Conservation (phyloP, 2,329 filamentous ascomycete species). For the Aspergillus thermomutatus region DNA sequence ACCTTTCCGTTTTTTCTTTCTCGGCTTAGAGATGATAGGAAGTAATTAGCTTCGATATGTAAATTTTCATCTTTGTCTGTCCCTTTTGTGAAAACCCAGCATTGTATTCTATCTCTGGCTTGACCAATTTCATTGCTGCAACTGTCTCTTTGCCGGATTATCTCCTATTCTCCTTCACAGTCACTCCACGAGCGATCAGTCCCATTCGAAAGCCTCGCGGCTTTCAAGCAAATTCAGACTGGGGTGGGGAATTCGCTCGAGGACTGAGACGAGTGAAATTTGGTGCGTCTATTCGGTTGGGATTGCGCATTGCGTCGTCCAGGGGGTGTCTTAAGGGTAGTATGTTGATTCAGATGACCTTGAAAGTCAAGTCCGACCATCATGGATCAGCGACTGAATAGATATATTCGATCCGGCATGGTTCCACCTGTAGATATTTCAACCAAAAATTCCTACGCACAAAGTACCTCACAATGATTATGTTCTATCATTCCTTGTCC, state of each 20-base stretch:
- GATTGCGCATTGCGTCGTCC: background rate
- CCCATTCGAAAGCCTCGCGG: too few species aligned
- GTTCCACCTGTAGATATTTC: background rate
- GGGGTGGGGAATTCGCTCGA: too few species aligned
- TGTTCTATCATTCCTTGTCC: background rate
- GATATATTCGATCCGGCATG: background rate
- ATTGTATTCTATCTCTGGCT: background rate
- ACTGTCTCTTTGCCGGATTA: too few species aligned
- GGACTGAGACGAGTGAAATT: too few species aligned
- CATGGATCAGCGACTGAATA: background rate
- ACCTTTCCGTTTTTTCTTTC: conserved; percentile 25
- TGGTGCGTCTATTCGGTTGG: too few species aligned
- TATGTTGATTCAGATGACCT: background rate
- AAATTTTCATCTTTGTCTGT: conserved; percentile 13
- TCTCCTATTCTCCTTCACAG: too few species aligned
- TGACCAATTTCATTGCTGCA: background rate
- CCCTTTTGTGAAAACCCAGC: background rate
- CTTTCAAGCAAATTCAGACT: too few species aligned
- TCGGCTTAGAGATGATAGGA: conserved; percentile 33
- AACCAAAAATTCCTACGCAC: too few species aligned
- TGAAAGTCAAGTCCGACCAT: background rate
- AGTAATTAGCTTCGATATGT: conserved; percentile 34
- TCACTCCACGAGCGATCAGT: too few species aligned
- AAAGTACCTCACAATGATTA: background rate
- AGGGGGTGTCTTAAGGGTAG: too few species aligned